A percentile compares a stretch with the other conserved stretches of the same genome.
phyloP scores from a whole-genome alignment of 345 rosid genomes.

The Lepidium africanum region DNA sequence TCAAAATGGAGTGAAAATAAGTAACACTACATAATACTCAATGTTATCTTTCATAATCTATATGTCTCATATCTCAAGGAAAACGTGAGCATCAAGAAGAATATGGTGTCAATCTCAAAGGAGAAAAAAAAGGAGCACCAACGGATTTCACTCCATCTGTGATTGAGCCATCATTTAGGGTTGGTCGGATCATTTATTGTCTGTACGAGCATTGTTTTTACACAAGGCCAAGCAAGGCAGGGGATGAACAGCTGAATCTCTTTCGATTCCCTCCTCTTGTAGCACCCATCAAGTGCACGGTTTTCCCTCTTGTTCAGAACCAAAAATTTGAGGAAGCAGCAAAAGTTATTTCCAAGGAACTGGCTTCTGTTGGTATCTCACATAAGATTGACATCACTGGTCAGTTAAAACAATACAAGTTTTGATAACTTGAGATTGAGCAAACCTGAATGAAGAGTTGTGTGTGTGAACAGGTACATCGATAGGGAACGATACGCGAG shows the following conservation, averaged over 20 bases:
- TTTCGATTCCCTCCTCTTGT: conserved; percentile 89
- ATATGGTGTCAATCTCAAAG: conserved; percentile 76
- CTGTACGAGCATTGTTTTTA: conserved; percentile 80
- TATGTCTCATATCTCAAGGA: too few relatives aligned
- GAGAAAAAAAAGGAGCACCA: conserved; percentile 87
- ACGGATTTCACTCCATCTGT: conserved; percentile 81
- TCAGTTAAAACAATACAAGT: not conserved
- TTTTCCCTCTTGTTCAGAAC: conserved; percentile 87
- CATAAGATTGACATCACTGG: conserved; percentile 91
- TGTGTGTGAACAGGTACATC: conserved; percentile 50
- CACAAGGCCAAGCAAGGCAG: conserved; percentile 76
- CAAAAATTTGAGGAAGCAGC: conserved; percentile 65
- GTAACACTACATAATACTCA: too few relatives aligned
- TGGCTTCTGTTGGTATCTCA: conserved; percentile 76
- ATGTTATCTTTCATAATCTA: too few relatives aligned
- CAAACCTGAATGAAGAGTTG: not conserved
- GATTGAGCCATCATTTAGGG: conserved; percentile 86
- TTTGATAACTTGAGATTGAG: not conserved
- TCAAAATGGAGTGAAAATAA: too few relatives aligned
- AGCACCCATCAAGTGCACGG: conserved; percentile 91
- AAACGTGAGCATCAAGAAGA: conserved; percentile 56
- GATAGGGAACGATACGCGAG: conserved; percentile 91
- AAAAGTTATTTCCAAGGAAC: conserved; percentile 56
- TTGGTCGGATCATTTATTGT: conserved; percentile 86
- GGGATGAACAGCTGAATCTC: conserved; percentile 74